Evolutionary conservation across 2,329 filamentous ascomycete species (phyloP).

Genomic region (Berkeleyomyces basicola): DNA sequence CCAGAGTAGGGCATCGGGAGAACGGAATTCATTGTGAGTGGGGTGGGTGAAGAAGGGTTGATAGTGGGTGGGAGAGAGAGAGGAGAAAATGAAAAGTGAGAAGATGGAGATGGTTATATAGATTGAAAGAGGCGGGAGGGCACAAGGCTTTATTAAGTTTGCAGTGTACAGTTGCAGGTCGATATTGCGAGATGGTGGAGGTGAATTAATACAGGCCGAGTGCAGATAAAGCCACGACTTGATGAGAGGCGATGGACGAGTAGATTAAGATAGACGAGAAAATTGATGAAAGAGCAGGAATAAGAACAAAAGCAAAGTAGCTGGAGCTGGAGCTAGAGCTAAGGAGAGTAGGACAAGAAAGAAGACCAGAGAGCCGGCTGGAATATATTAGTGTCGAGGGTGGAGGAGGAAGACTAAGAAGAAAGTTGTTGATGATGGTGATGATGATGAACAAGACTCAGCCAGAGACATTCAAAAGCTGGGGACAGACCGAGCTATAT

Average conservation of each 20-base stretch:
- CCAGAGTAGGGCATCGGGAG: slow-evolving; percentile 10
- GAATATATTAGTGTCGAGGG: slow-evolving; percentile 1
- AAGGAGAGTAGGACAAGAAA: not conserved
- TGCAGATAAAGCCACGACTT: not conserved
- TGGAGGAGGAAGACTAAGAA: not conserved
- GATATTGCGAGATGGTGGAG: not conserved
- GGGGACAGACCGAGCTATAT: not conserved
- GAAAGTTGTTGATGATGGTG: not conserved
- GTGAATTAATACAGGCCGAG: not conserved
- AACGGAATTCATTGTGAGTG: slow-evolving; percentile 11
- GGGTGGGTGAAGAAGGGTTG: not conserved
- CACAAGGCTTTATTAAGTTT: not conserved
- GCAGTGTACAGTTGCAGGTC: not conserved
- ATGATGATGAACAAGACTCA: slow-evolving; percentile 1
- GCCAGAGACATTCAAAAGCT: not conserved
- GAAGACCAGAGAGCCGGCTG: slow-evolving; percentile 5
- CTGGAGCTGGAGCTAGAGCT: not conserved
- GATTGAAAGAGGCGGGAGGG: not conserved
- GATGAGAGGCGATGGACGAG: not conserved
- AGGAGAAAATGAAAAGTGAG: not conserved
- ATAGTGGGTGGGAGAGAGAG: not conserved
- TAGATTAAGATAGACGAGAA: not conserved
- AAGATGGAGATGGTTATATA: not conserved
- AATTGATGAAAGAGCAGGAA: not conserved
- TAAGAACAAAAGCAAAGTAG: not conserved